phyloP scores from a whole-genome alignment of 2,329 filamentous ascomycete species.

The Alternaria sp. region DNA sequence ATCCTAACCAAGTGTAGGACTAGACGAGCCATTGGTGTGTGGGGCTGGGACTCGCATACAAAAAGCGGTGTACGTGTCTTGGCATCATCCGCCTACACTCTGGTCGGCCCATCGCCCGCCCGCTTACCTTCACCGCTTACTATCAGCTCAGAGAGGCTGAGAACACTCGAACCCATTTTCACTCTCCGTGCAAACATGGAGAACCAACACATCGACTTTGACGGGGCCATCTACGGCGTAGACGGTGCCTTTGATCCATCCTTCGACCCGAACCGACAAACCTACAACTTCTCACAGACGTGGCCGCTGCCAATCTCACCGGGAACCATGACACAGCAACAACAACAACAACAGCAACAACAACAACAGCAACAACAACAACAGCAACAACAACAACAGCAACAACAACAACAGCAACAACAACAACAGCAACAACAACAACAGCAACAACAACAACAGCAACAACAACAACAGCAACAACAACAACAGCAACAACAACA shows the following conservation, averaged over 20 bases:
- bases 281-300: slow-evolving; percentile 44
- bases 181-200: slow-evolving; percentile 52
- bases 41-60: slow-evolving; percentile 24
- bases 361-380: slow-evolving; percentile 35
- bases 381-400: slow-evolving; percentile 35
- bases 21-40: slow-evolving; percentile 24
- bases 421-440: slow-evolving; percentile 35
- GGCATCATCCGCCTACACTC: slow-evolving; percentile 21
- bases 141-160: slow-evolving; percentile 51
- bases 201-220: slow-evolving; percentile 52
- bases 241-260: slow-evolving; percentile 52
- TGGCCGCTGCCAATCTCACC: slow-evolving; percentile 53
- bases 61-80: slow-evolving; percentile 25
- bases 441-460: slow-evolving; percentile 37
- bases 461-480: slow-evolving; percentile 29
- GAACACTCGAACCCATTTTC: slow-evolving; percentile 35
- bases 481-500: slow-evolving; percentile 35
- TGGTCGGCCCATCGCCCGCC: slow-evolving; percentile 34
- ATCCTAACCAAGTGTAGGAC: slow-evolving; percentile 27
- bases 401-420: slow-evolving; percentile 34
- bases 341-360: slow-evolving; percentile 32
- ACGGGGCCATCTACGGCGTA: slow-evolving; percentile 45
- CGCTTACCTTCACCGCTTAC: slow-evolving; percentile 39
- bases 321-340: slow-evolving; percentile 44
- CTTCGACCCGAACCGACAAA: slow-evolving; percentile 50